Evolutionary conservation across 768 basidiomycete genomes (phyloP).

Genomic region (Amyloporia xantha): DNA sequence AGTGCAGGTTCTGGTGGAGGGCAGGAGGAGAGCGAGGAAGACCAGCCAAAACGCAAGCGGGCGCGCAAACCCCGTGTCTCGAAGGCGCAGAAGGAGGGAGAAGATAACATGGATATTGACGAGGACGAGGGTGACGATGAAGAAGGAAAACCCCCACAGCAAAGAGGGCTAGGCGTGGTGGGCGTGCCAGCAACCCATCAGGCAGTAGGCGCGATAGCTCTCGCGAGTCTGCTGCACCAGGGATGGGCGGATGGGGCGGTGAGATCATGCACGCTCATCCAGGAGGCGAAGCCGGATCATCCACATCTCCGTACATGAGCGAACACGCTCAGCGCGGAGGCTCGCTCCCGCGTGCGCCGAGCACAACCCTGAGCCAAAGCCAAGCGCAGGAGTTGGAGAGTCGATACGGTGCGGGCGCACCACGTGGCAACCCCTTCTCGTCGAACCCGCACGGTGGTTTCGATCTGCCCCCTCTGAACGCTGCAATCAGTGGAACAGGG

Average conservation of each 20-base stretch:
- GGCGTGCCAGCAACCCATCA: not conserved
- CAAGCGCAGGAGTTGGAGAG: slow-evolving; percentile 8
- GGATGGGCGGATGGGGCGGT: slow-evolving; percentile 10
- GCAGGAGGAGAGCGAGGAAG: slow-evolving; percentile 41
- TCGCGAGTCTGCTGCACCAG: slow-evolving; percentile 5
- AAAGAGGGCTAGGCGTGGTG: not conserved
- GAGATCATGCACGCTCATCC: slow-evolving; percentile 13
- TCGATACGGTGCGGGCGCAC: slow-evolving; percentile 18
- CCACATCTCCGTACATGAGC: slow-evolving; percentile 8
- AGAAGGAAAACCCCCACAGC: not conserved
- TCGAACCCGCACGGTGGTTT: slow-evolving; percentile 37
- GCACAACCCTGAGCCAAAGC: slow-evolving; percentile 5
- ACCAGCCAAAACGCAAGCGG: slow-evolving; percentile 52
- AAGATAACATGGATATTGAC: slow-evolving; percentile 41
- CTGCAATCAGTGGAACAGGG: slow-evolving; percentile 27
- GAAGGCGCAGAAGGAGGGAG: slow-evolving; percentile 29
- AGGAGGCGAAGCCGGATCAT: slow-evolving; percentile 2
- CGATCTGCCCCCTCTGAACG: slow-evolving; percentile 55
- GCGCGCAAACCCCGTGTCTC: slow-evolving; percentile 27
- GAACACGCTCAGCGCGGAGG: slow-evolving; percentile 7
- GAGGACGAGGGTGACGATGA: slow-evolving; percentile 35
- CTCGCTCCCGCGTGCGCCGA: slow-evolving; percentile 8
- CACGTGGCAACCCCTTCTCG: slow-evolving; percentile 21
- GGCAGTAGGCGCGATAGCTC: slow-evolving; percentile 3
- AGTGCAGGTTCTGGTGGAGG: slow-evolving; percentile 31